phyloP scores from a whole-genome alignment of 2,329 filamentous ascomycete genomes.

The Botryotinia narcissicola region DNA sequence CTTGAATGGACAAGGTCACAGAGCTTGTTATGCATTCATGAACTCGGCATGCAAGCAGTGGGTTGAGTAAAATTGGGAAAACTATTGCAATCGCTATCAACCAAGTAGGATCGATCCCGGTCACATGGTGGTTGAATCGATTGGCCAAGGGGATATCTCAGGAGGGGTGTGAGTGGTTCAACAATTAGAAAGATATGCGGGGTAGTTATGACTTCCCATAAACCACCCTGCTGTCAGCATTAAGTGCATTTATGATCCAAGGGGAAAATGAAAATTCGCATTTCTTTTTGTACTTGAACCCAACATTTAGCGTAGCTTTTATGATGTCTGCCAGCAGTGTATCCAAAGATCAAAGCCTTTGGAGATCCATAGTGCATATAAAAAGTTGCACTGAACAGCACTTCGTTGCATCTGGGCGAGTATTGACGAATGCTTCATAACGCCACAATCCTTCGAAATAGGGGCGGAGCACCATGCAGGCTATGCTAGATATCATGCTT shows the following conservation, averaged over 20 bases:
- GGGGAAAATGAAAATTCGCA: background rate
- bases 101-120: background rate
- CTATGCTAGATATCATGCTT: background rate
- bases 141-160: slow-evolving; percentile 6
- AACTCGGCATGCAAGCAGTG: background rate
- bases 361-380: background rate
- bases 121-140: background rate
- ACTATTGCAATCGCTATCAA: background rate
- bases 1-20: background rate
- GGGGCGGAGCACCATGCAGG: background rate
- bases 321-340: background rate
- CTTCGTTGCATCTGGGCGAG: background rate
- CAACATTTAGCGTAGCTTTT: background rate
- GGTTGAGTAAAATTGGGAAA: background rate
- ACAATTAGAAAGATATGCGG: background rate
- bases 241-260: background rate
- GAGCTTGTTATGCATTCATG: background rate
- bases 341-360: background rate
- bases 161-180: background rate
- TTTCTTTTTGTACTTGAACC: background rate
- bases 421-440: slow-evolving; percentile 10
- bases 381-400: background rate
- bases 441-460: slow-evolving; percentile 17
- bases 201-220: background rate
- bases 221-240: background rate